Conservation (phyloP, 2,329 filamentous ascomycete species). For the Colletotrichum costaricense region DNA sequence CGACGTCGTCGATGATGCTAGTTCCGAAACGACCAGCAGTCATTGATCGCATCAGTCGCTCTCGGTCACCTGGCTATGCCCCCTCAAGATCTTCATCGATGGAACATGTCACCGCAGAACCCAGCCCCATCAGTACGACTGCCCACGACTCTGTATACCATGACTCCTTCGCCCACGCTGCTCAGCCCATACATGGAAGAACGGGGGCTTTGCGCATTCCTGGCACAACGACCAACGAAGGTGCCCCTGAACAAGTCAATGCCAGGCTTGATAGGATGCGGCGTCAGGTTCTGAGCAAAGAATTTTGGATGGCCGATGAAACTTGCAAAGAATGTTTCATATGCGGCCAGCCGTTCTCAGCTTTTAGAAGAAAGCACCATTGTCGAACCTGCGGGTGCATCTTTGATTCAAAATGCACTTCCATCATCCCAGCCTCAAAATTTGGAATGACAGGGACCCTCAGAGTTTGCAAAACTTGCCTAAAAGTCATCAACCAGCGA, state of each 20-base stretch:
- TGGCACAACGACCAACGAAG: conserved; percentile 67
- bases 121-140: conserved; percentile 68
- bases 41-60: conserved; percentile 65
- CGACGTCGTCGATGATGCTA: conserved; percentile 51
- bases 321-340: conserved; percentile 97
- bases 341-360: conserved; percentile 90
- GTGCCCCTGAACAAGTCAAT: conserved; percentile 68
- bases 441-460: conserved; percentile 89
- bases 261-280: conserved; percentile 78
- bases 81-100: conserved; percentile 69
- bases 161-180: conserved; percentile 64
- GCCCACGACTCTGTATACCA: conserved; percentile 69
- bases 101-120: conserved; percentile 66
- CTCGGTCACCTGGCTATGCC: conserved; percentile 53
- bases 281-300: conserved; percentile 89
- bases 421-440: conserved; percentile 85
- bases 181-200: conserved; percentile 55
- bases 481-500: conserved; percentile 89
- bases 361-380: conserved; percentile 95
- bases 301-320: conserved; percentile 99
- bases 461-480: conserved; percentile 91
- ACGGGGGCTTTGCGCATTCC: conserved; percentile 64
- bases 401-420: conserved; percentile 96
- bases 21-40: conserved; percentile 59
- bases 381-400: conserved; percentile 98